Evolutionary conservation across 2,329 filamentous ascomycete genomes (phyloP).

Genomic region (Aphanocladium album): DNA sequence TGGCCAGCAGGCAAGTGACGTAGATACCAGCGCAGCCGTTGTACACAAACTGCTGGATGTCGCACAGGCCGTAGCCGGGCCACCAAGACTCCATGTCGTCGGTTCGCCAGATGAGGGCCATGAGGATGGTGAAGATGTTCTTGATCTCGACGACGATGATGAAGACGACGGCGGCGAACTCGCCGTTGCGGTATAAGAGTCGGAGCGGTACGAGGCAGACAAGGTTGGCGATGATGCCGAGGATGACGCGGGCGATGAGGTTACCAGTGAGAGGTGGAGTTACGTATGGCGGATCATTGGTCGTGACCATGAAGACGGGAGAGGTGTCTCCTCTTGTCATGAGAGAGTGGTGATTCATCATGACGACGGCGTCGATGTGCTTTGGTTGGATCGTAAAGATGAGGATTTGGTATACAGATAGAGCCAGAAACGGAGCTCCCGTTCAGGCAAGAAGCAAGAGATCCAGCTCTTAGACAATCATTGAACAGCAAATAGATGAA

Average conservation of each 20-base stretch:
- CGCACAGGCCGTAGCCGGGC: constrained; percentile 49
- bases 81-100: constrained; percentile 48
- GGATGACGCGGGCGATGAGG: constrained; percentile 42
- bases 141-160: constrained; percentile 40
- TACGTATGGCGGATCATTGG: constrained; percentile 22
- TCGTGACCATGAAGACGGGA: constrained; percentile 19
- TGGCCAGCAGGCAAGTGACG: constrained; percentile 47
- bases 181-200: constrained; percentile 47
- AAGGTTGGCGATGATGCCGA: constrained; percentile 41
- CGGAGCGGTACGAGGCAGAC: constrained; percentile 47
- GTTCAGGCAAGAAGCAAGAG: neutral
- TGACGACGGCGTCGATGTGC: neutral
- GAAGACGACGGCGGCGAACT: constrained; percentile 48
- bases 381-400: too few species aligned
- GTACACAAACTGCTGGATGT: constrained; percentile 44
- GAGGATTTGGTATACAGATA: neutral
- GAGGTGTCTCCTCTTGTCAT: neutral
- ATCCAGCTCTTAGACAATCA: neutral
- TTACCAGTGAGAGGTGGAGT: constrained; percentile 36
- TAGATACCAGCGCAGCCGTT: constrained; percentile 43
- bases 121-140: constrained; percentile 46
- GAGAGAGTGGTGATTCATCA: neutral
- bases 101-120: constrained; percentile 49
- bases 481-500: neutral
- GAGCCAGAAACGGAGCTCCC: neutral